Evolutionary conservation across 805 yeast genomes (phyloP), one percentile per base, ranked within the genome.

Genomic region (Candida lessepsii): DNA sequence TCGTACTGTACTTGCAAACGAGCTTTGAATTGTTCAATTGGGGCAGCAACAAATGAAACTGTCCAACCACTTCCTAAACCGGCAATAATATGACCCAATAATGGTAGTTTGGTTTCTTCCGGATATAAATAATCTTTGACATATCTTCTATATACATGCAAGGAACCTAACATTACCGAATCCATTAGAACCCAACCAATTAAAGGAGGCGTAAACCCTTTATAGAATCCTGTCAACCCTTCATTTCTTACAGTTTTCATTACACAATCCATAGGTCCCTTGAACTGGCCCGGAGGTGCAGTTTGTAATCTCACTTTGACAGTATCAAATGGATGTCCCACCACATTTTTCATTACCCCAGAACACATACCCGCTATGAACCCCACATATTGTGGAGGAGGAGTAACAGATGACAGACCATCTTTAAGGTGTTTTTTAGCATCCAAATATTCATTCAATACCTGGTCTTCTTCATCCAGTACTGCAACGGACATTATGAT

Each of bases 111-210:
- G 18, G 71, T 63, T 39, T 78, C 73, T n/a, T 81, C 71, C 0
- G 74, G 68, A 51, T 81, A 89, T 11, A 86, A 60, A 47, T 76
- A 70, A 15, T 80, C 83, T 53, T 82, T 82, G 45, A 86, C 67
- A 13, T 81, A 61, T 45, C 86, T 64, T 49, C 90, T 67, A 60
- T 89, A 89, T 44, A 83, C 76, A 51, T 86, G 93, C 40, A 88
- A 65, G 5, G 93, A 83, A 1, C 96, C 96, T 46, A 89, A 69
- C 87, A 89, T 85, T 36, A 87, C 87, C 3, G 90, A 80, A 57
- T 89, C 97, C 96, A 89, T 89, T 46, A 85, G 61, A 50, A 89
- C 87, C 96, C 96, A 89, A 0, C 96, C 97, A 15, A 86, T 78
- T 48, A 89, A 70, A 1, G 96, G 96, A 4, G 97, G 96, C 0